Evolutionary conservation across 2,329 filamentous ascomycete species (phyloP).

Genomic region (Trichoderma sp.): DNA sequence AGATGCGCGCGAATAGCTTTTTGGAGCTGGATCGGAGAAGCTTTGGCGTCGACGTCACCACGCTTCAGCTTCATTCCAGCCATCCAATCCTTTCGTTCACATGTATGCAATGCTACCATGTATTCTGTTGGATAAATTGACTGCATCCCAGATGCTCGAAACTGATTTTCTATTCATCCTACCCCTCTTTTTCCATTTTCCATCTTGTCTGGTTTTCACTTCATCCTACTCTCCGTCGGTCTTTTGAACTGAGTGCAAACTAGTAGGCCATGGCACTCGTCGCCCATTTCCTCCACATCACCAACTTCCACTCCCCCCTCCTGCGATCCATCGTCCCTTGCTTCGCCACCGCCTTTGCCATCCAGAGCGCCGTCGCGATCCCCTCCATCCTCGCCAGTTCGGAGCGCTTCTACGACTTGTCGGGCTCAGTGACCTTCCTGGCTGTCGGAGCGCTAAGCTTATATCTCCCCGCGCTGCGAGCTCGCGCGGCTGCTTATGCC

Average conservation of each 20-base stretch:
- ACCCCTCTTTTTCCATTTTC: not conserved
- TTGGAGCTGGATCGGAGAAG: not conserved
- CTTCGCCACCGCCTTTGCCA: conserved; percentile 61
- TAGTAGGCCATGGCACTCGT: conserved; percentile 42
- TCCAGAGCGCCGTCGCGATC: conserved; percentile 63
- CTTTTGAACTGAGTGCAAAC: not conserved
- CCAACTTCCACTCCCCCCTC: conserved; percentile 63
- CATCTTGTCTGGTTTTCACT: not conserved
- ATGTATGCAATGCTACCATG: not conserved
- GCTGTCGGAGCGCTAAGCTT: conserved; percentile 64
- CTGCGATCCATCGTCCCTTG: conserved; percentile 63
- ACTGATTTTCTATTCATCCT: not conserved
- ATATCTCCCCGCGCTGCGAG: conserved; percentile 60
- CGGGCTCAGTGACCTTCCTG: conserved; percentile 66
- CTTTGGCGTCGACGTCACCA: conserved; percentile 3
- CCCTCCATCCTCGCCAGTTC: conserved; percentile 62
- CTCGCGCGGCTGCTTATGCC: conserved; percentile 44
- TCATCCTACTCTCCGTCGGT: not conserved
- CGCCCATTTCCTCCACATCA: conserved; percentile 56
- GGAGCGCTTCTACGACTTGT: conserved; percentile 69
- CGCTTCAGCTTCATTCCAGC: not conserved
- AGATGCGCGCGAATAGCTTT: not conserved
- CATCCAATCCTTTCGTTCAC: not conserved
- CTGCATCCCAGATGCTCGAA: not conserved
- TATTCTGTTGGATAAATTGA: not conserved